These are phyloP conservation scores for Backusella psychrophila DNA, from an alignment of 192 early-diverging fungal species.

Conservation along the genomic window DNA sequence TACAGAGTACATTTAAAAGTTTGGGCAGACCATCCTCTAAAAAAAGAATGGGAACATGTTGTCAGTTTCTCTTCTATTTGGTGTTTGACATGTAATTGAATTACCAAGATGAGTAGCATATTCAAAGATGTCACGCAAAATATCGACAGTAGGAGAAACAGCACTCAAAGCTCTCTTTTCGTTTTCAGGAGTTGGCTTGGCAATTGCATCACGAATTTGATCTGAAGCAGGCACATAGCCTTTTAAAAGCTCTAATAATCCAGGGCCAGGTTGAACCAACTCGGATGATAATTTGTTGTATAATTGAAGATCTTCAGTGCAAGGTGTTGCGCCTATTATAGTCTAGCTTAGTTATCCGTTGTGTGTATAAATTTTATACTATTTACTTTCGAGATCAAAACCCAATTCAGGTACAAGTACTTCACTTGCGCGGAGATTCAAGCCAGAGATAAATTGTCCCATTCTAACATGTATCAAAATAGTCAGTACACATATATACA, in stretches of 20 bases:
- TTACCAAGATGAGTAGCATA: conserved; percentile 73
- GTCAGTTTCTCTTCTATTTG: not conserved
- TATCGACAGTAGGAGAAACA: conserved; percentile 75
- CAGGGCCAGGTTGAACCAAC: conserved; percentile 48
- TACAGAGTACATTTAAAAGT: conserved; percentile 66
- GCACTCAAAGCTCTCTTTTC: conserved; percentile 88
- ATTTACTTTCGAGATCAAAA: conserved; percentile 64
- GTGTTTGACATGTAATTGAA: conserved; percentile 15
- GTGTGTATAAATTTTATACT: conserved; percentile 4
- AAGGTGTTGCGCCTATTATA: conserved; percentile 49
- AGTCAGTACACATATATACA: no score
- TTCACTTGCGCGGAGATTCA: conserved; percentile 41
- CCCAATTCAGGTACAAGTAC: conserved; percentile 52
- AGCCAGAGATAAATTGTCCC: conserved; percentile 49
- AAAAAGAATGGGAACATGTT: not conserved
- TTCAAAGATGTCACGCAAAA: conserved; percentile 81
- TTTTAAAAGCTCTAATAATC: conserved; percentile 53
- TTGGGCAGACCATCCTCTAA: conserved; percentile 59
- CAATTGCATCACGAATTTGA: conserved; percentile 83
- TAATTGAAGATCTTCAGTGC: conserved; percentile 60
- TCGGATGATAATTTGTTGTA: conserved; percentile 54
- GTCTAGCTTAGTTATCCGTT: not conserved
- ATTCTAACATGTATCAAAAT: conserved; percentile 13
- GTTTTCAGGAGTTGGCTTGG: conserved; percentile 75
- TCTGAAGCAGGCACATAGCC: conserved; percentile 69